These are phyloP conservation scores for Coemansia asiatica DNA, from an alignment of 192 early-diverging fungal species.

Conservation along the genomic window DNA sequence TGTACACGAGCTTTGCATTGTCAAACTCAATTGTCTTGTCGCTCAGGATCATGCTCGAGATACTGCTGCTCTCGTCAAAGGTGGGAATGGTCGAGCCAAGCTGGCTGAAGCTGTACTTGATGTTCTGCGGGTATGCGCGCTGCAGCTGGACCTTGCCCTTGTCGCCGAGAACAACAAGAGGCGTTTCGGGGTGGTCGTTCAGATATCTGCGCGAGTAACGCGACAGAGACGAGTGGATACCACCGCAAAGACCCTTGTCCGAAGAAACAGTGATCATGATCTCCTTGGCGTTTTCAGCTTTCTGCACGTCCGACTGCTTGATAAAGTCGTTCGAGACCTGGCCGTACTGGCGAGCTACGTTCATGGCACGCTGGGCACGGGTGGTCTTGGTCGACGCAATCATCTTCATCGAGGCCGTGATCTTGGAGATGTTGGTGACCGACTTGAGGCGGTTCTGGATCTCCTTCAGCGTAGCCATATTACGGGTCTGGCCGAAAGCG, in stretches of 20 bases:
- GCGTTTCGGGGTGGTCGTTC: conserved; percentile 55
- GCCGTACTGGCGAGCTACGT: conserved; percentile 75
- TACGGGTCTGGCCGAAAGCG: conserved; percentile 70
- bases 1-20: conserved; percentile 84
- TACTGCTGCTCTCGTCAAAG: conserved; percentile 81
- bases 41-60: conserved; percentile 76
- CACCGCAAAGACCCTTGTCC: conserved; percentile 98
- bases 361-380: conserved; percentile 83
- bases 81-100: conserved; percentile 86
- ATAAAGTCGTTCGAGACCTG: conserved; percentile 52
- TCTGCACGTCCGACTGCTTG: conserved; percentile 66
- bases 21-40: conserved; percentile 63
- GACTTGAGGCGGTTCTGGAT: conserved; percentile 95
- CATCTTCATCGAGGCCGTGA: conserved; percentile 99
- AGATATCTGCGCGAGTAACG: conserved; percentile 75
- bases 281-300: conserved; percentile 64
- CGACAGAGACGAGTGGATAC: conserved; percentile 94
- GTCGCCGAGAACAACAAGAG: conserved; percentile 81
- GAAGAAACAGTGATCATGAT: conserved; percentile 84
- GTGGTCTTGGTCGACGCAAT: conserved; percentile 99
- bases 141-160: conserved; percentile 91
- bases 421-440: conserved; percentile 97
- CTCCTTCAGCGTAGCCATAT: conserved; percentile 95
- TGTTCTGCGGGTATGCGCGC: conserved; percentile 73
- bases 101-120: conserved; percentile 87